Conservation (phyloP, 805 yeast genomes). For the Pichia exigua region DNA sequence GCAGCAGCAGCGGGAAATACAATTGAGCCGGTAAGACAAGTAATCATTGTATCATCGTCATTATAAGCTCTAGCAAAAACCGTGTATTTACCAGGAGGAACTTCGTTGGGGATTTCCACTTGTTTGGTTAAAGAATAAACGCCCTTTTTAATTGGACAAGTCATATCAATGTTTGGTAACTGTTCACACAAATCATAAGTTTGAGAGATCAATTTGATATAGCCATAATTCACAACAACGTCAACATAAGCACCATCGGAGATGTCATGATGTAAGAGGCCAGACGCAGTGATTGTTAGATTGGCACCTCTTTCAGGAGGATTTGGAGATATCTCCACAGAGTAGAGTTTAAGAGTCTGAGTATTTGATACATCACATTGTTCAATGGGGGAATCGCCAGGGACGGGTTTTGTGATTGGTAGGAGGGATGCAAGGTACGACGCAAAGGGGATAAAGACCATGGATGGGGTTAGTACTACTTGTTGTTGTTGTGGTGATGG, state of each 20-base stretch:
- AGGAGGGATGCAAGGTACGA: background rate
- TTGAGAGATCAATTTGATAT: constrained; percentile 77
- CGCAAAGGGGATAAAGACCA: constrained; percentile 1
- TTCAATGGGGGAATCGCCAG: constrained; percentile 83
- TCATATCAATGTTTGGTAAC: constrained; percentile 70
- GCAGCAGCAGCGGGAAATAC: constrained; percentile 35
- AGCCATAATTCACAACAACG: constrained; percentile 88
- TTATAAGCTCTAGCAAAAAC: constrained; percentile 89
- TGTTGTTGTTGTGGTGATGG: too few species aligned
- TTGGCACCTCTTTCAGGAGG: constrained; percentile 87
- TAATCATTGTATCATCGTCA: constrained; percentile 67
- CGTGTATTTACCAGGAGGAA: constrained; percentile 90
- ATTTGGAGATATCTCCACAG: constrained; percentile 64
- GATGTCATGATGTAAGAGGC: constrained; percentile 46
- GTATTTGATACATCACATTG: constrained; percentile 60
- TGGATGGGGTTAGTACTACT: background rate
- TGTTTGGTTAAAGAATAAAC: constrained; percentile 53
- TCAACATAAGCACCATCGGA: constrained; percentile 90
- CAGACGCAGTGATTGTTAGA: constrained; percentile 71
- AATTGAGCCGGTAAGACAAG: constrained; percentile 74
- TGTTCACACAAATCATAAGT: constrained; percentile 92
- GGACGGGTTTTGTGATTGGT: constrained; percentile 55
- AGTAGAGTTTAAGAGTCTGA: constrained; percentile 58
- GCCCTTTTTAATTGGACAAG: constrained; percentile 78
- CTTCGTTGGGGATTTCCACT: constrained; percentile 82